Evolutionary conservation across 2,329 filamentous ascomycete genomes (phyloP), one percentile per base, ranked within the genome.

Genomic region (Cadophora sp.): DNA sequence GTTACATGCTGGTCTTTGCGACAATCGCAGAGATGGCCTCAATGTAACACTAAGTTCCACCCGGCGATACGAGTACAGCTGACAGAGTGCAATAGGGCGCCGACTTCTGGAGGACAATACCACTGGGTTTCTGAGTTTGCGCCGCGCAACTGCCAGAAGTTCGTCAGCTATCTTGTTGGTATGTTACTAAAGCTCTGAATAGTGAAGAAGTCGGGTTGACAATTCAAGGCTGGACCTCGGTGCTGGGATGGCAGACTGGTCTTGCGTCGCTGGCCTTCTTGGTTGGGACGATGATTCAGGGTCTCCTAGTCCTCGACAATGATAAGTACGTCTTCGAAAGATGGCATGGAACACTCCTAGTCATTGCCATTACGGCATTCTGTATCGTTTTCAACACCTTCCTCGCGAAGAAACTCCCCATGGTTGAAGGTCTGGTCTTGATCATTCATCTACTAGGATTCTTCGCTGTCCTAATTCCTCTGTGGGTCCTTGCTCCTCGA

Each of bases 61-160:
- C 39, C 18, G 24, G 43, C 22, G 8, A 20, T 16, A 41, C 9
- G 16, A 58, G n/a, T 22, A 45, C 36, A n/a, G 13, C 51, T 60
- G 27, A 47, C 27, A n/a, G 30, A 33, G 11, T 7, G 5, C 16
- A 5, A 18, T 36, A 71, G 70, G 79, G 84, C 84, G 2, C 85
- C 85, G 0, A 88, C 84, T 0, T 81, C 82, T 7, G 85, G 85
- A 24, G 86, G 86, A 2, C 85, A 87, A 69, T 87, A 87, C 66
- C 83, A 86, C 70, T 86, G 84, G 84, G 83, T 85, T 0, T 84
- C 81, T 1, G 83, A 85, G 59, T 85, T 86, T 67, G 80, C 83
- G 0, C 81, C 84, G 0, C 77, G 74, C 0, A 76, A 76, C 39
- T 77, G 80, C 51, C 84, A 87, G 69, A 84, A 82, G 66, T 81